Evolutionary conservation across 1,284 basidiomycete species (phyloP).

Genomic region (Inonotus obliquus): DNA sequence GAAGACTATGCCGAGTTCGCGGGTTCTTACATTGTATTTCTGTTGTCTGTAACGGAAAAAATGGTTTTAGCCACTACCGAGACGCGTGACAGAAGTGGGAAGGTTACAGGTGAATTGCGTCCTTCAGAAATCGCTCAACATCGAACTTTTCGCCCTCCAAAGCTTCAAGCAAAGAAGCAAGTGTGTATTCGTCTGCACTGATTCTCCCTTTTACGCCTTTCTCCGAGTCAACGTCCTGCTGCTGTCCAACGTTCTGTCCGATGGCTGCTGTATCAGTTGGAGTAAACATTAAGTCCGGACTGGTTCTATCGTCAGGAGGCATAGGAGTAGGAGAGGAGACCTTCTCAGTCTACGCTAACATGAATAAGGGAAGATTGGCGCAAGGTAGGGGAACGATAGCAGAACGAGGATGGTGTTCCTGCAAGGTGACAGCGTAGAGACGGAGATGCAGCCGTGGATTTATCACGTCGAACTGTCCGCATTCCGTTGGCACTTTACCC

Average conservation of each 20-base stretch:
- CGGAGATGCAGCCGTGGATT: no score
- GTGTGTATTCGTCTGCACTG: background rate
- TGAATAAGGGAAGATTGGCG: no score
- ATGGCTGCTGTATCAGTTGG: background rate
- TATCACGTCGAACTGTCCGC: no score
- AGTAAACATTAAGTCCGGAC: no score
- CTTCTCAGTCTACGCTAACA: no score
- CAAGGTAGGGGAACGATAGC: no score
- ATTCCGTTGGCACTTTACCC: no score
- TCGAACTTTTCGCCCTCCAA: constrained; percentile 1
- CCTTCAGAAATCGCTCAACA: constrained; percentile 12
- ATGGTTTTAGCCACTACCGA: background rate
- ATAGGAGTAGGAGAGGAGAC: no score
- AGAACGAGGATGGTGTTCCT: no score
- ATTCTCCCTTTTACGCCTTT: background rate
- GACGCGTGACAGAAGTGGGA: background rate
- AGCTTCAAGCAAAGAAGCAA: background rate
- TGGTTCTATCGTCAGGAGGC: no score
- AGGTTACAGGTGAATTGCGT: constrained; percentile 6
- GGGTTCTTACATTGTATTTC: background rate
- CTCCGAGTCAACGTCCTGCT: background rate
- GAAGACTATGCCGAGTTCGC: constrained; percentile 20
- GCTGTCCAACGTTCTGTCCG: background rate
- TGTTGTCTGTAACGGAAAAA: constrained; percentile 1
- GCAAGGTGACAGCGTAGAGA: no score